A percentile compares a stretch with the other conserved stretches of the same genome.
Evolutionary conservation across 1,284 basidiomycete species (phyloP).

Genomic region (Phlebopus sp.): DNA sequence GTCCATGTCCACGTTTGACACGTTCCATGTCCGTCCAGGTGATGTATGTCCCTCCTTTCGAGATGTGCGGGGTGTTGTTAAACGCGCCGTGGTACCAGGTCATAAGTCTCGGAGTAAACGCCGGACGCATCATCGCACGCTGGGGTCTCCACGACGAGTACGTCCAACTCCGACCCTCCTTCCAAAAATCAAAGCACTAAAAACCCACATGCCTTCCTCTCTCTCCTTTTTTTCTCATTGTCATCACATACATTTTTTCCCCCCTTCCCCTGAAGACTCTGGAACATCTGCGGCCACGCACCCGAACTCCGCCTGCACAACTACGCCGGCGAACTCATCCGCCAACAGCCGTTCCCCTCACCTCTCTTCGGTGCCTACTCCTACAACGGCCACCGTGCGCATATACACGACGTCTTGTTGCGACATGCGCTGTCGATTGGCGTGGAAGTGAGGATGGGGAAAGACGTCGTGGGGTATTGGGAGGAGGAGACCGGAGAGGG

Average conservation of each 20-base stretch:
- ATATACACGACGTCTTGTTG: conserved; percentile 23
- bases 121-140: conserved; percentile 19
- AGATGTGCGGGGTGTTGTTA: not conserved
- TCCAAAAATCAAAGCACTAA: not conserved
- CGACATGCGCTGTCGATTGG: conserved; percentile 26
- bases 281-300: conserved; percentile 21
- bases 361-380: conserved; percentile 17
- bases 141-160: conserved; percentile 27
- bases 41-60: conserved; percentile 5
- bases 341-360: conserved; percentile 18
- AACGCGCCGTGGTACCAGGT: conserved; percentile 3
- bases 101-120: conserved; percentile 16
- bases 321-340: conserved; percentile 21
- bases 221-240: too few species aligned
- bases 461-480: conserved; percentile 26
- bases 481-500: conserved; percentile 16
- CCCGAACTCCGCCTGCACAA: conserved; percentile 18
- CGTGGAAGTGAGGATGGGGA: conserved; percentile 24
- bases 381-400: conserved; percentile 28
- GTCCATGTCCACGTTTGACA: not conserved
- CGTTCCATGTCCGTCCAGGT: not conserved
- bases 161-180: not conserved
- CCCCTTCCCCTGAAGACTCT: conserved; percentile 8
- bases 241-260: too few species aligned
- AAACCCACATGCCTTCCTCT: too few species aligned